Evolutionary conservation across 768 basidiomycete species (phyloP).

Genomic region (Lactifluus subvellereus): DNA sequence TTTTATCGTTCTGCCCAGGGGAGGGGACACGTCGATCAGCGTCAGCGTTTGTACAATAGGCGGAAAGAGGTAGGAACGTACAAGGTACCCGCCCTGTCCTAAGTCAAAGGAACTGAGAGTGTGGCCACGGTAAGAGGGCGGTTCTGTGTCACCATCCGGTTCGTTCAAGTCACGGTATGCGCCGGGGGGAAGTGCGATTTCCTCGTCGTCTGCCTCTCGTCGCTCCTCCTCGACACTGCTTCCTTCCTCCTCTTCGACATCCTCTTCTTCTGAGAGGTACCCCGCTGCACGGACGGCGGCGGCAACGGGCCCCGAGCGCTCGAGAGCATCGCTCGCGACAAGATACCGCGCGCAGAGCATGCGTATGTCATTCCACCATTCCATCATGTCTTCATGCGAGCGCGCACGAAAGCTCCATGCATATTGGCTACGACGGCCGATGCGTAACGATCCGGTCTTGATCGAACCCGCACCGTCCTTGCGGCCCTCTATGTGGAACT

Average conservation of each 20-base stretch:
- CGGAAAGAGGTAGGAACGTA: conserved; percentile 33
- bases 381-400: conserved; percentile 96
- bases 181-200: conserved; percentile 43
- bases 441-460: conserved; percentile 49
- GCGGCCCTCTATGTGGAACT: conserved; percentile 94
- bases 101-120: conserved; percentile 37
- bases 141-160: conserved; percentile 43
- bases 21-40: not conserved
- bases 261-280: conserved; percentile 78
- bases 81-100: conserved; percentile 54
- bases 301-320: conserved; percentile 86
- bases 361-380: conserved; percentile 98
- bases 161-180: conserved; percentile 31
- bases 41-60: not conserved
- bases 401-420: conserved; percentile 90
- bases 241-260: conserved; percentile 55
- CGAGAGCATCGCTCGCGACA: conserved; percentile 89
- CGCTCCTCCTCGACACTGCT: conserved; percentile 50
- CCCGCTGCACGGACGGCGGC: conserved; percentile 88
- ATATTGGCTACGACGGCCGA: conserved; percentile 39
- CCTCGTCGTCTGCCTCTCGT: conserved; percentile 44
- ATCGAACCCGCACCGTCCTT: conserved; percentile 73
- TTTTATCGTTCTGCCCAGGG: conserved; percentile 36
- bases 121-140: conserved; percentile 57
- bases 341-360: conserved; percentile 93